These are phyloP conservation scores for Agrocybe pediades DNA, from an alignment of 768 basidiomycete species.

Conservation along the genomic window DNA sequence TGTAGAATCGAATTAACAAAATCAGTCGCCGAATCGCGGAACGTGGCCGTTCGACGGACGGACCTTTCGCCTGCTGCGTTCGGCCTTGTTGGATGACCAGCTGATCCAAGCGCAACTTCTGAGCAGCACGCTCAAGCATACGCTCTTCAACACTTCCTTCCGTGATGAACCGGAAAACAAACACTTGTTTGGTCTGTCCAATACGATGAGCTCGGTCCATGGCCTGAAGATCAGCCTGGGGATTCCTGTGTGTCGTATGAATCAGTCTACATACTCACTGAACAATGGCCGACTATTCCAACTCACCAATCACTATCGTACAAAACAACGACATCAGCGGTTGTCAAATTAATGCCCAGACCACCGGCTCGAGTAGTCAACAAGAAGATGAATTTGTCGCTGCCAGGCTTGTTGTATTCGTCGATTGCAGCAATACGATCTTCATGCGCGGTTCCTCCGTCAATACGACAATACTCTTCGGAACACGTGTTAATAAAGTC, in stretches of 20 bases:
- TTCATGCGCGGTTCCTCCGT: constrained; percentile 94
- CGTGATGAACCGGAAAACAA: constrained; percentile 96
- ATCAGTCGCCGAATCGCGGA: background rate
- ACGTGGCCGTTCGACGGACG: constrained; percentile 18
- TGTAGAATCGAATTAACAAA: constrained; percentile 24
- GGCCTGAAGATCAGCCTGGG: constrained; percentile 97
- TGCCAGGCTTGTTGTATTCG: constrained; percentile 93
- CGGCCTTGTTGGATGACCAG: constrained; percentile 96
- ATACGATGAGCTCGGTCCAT: constrained; percentile 99
- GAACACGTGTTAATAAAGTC: constrained; percentile 2
- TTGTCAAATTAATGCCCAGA: constrained; percentile 93
- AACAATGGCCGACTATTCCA: background rate
- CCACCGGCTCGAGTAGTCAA: constrained; percentile 97
- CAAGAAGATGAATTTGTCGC: constrained; percentile 95
- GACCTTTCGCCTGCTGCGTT: constrained; percentile 77
- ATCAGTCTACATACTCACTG: background rate
- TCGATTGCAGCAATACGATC: constrained; percentile 95
- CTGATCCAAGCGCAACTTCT: constrained; percentile 93
- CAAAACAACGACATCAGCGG: constrained; percentile 92
- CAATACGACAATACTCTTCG: constrained; percentile 93
- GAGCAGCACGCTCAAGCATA: constrained; percentile 92
- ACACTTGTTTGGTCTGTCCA: constrained; percentile 96
- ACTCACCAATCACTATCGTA: constrained; percentile 95
- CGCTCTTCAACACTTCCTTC: constrained; percentile 96
- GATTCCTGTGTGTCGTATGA: constrained; percentile 68